These are phyloP conservation scores for Colletotrichum salicis DNA, from an alignment of 2,329 filamentous ascomycete species.

Conservation along the genomic window DNA sequence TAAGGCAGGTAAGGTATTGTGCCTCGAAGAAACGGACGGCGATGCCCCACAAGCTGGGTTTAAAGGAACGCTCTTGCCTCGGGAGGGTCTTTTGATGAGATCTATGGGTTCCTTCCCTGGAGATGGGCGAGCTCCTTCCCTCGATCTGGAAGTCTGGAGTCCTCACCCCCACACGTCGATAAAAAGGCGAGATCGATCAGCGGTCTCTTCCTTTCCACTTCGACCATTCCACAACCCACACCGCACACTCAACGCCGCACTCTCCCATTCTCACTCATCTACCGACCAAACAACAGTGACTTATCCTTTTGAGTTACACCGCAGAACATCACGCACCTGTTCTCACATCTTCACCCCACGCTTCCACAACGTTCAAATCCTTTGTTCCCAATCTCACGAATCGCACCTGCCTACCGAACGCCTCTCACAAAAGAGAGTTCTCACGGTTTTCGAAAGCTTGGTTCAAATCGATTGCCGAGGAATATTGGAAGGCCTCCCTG, in stretches of 20 bases:
- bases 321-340: neutral
- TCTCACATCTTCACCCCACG: neutral
- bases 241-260: neutral
- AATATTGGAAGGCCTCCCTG: neutral
- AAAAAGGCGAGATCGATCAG: neutral
- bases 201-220: neutral
- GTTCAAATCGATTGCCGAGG: neutral
- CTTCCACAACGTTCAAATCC: neutral
- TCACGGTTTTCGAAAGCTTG: neutral
- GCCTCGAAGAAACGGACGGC: neutral
- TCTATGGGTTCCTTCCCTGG: neutral
- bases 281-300: neutral
- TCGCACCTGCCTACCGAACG: neutral
- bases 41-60: neutral
- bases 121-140: too few species aligned
- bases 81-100: neutral
- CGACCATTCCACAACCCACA: neutral
- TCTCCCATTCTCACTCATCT: neutral
- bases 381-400: conserved; percentile 9
- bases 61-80: neutral
- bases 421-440: neutral
- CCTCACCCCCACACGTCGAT: neutral
- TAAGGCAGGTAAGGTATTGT: neutral
- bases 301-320: neutral
- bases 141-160: neutral